Evolutionary conservation across 176 grass and related monocot genomes (phyloP).

Genomic region (Zoysia japonica): DNA sequence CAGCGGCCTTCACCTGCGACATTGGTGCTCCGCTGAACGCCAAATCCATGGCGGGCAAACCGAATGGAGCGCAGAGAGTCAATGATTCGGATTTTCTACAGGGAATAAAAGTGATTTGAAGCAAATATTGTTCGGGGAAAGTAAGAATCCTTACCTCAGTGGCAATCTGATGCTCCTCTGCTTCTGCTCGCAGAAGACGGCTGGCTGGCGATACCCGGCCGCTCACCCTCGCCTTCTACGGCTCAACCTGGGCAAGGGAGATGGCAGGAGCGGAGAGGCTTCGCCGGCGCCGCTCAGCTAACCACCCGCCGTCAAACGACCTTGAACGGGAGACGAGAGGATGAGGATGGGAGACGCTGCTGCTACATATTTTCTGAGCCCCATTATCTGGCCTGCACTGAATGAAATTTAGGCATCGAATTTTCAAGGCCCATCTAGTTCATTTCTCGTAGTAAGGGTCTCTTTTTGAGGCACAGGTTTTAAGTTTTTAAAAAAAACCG

Average conservation of each 20-base stretch:
- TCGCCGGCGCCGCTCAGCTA: not conserved
- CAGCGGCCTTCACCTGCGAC: not conserved
- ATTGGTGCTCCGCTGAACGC: not conserved
- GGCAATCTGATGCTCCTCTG: not conserved
- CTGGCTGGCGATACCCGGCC: not conserved
- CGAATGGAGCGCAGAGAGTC: not conserved
- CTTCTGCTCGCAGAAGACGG: not conserved
- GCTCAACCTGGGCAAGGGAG: not conserved
- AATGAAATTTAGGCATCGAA: no score
- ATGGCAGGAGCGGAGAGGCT: not conserved
- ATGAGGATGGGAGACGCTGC: not conserved
- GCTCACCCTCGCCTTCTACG: not conserved
- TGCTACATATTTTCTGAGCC: no score
- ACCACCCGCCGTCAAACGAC: not conserved
- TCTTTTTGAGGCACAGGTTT: no score
- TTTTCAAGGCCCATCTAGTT: no score
- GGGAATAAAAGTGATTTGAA: not conserved
- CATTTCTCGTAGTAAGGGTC: no score
- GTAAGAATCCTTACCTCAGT: not conserved
- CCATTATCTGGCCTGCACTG: no score
- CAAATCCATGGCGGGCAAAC: not conserved
- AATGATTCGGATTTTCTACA: not conserved
- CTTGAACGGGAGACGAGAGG: not conserved
- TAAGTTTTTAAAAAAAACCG: no score
- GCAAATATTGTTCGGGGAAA: not conserved